Conservation (phyloP, 352 stramenopile genomes). For the Bremia lactucae region DNA sequence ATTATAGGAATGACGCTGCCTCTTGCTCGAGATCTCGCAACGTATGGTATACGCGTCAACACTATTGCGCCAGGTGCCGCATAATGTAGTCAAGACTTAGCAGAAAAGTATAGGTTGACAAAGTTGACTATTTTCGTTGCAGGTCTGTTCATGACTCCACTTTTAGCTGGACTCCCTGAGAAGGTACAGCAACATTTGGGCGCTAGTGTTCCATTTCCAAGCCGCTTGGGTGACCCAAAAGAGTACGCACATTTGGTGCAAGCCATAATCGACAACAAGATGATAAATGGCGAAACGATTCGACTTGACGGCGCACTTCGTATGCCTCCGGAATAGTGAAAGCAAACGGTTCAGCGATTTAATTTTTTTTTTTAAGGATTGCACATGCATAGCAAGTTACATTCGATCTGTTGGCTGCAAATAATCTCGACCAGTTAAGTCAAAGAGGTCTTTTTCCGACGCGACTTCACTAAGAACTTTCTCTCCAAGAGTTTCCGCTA, state of each 20-base stretch:
- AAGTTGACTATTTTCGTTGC: neutral
- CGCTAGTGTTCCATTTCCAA: constrained; percentile 91
- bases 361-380: too few relatives aligned
- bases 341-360: too few relatives aligned
- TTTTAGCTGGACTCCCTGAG: constrained; percentile 91
- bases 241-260: constrained; percentile 94
- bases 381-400: constrained; percentile 16
- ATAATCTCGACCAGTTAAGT: constrained; percentile 36
- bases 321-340: constrained; percentile 86
- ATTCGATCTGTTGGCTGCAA: constrained; percentile 32
- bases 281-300: constrained; percentile 98
- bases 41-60: constrained; percentile 92
- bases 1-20: constrained; percentile 96
- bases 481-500: constrained; percentile 19
- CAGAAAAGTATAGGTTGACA: constrained; percentile 1
- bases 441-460: constrained; percentile 57
- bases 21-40: constrained; percentile 90
- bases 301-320: constrained; percentile 94
- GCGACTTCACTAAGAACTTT: constrained; percentile 28
- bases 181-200: constrained; percentile 91
- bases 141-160: constrained; percentile 93
- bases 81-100: neutral
- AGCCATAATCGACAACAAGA: constrained; percentile 94
- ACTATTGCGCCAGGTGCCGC: constrained; percentile 88
- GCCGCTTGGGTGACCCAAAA: constrained; percentile 88